Evolutionary conservation across 75 land plant species (phyloP).

Genomic region (Isoetes taiwanensis): DNA sequence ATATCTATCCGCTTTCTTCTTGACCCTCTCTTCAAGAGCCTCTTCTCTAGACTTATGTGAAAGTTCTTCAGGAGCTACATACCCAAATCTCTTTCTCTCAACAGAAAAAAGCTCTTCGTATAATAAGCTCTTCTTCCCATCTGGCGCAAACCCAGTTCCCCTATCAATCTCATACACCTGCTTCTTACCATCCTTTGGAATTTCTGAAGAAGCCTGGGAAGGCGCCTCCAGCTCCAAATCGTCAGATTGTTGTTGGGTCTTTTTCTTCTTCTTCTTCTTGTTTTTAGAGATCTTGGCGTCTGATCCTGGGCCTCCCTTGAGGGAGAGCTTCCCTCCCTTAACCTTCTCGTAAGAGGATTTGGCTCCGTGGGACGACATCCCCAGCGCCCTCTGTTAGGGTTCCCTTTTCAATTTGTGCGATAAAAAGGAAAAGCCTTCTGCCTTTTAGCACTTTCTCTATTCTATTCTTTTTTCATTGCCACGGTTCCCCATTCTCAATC

Average conservation of each 20-base stretch:
- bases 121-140: slow-evolving; percentile 69
- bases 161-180: slow-evolving; percentile 1
- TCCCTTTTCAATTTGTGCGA: no score
- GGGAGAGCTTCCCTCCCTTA: slow-evolving; percentile 9
- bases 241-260: background rate
- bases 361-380: no score
- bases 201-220: no score
- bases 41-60: slow-evolving; percentile 63
- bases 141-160: slow-evolving; percentile 54
- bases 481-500: no score
- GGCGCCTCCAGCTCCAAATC: background rate
- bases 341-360: slow-evolving; percentile 10
- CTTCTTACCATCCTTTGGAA: no score
- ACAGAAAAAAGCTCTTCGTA: slow-evolving; percentile 93
- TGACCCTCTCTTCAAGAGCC: slow-evolving; percentile 68
- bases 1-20: slow-evolving; percentile 96
- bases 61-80: slow-evolving; percentile 24
- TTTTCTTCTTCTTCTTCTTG: slow-evolving; percentile 7
- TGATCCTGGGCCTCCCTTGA: slow-evolving; percentile 8
- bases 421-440: no score
- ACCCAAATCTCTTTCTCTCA: slow-evolving; percentile 77
- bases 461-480: no score
- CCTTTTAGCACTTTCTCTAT: no score
- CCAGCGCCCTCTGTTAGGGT: no score
- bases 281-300: background rate